Conservation (phyloP, 1,139 yeast genomes). For the Lodderomyces margitis region DNA sequence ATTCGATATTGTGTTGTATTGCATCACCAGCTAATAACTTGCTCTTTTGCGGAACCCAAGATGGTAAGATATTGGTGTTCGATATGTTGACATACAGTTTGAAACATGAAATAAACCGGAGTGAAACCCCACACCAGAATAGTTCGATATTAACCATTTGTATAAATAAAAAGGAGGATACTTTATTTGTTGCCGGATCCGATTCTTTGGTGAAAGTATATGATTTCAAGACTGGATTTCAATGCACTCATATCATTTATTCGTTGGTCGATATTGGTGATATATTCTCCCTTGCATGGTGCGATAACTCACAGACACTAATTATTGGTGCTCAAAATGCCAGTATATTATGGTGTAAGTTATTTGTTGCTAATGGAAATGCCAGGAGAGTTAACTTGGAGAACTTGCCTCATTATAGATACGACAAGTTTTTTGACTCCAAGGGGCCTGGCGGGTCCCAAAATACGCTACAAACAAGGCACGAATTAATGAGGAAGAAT, state of each 20-base stretch:
- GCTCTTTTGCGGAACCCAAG: constrained; percentile 91
- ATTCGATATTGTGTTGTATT: constrained; percentile 76
- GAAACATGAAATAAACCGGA: constrained; percentile 33
- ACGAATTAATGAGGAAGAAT: constrained; percentile 24
- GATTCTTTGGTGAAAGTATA: constrained; percentile 88
- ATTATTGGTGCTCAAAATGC: constrained; percentile 94
- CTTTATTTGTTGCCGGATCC: constrained; percentile 81
- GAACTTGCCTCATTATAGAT: constrained; percentile 75
- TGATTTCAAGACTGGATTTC: constrained; percentile 45
- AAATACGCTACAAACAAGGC: constrained; percentile 33
- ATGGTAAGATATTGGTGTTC: constrained; percentile 73
- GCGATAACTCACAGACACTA: constrained; percentile 55
- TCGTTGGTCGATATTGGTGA: constrained; percentile 90
- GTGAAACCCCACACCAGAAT: constrained; percentile 49
- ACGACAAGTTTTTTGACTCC: constrained; percentile 87
- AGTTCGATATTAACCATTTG: constrained; percentile 73
- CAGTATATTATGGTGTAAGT: constrained; percentile 67
- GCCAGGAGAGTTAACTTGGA: constrained; percentile 19
- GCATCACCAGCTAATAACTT: constrained; percentile 58
- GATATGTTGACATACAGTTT: constrained; percentile 65
- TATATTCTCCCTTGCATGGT: constrained; percentile 79
- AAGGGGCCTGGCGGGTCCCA: constrained; percentile 74
- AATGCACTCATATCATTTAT: constrained; percentile 66
- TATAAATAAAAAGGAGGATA: constrained; percentile 55
- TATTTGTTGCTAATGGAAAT: constrained; percentile 17